Base-by-base conservation (phyloP, 371 early-diverging fungal species). In the Thermomucor indicae-seudaticae region DNA sequence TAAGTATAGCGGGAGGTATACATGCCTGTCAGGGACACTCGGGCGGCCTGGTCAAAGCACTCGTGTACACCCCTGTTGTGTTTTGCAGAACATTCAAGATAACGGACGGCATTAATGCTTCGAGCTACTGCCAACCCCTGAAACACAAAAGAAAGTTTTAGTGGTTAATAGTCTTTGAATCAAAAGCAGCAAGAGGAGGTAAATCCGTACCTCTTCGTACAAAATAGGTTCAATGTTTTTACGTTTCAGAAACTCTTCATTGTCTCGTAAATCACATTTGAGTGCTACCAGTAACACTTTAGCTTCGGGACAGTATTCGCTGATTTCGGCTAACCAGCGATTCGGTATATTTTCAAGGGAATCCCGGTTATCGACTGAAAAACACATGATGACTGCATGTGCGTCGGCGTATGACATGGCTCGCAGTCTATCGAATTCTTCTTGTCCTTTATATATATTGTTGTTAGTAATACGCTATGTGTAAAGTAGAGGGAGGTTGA, bases 401-500 rank as follows among this genome's bases (percentile, higher is more conserved):
- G 75, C 64, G 29, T 75, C 75, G 10, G 72, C 65, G 45, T 82
- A 83, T 8, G 73, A 72, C 27, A 82, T 43, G 12, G 72, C 48
- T 20, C 83, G 51, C 24, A 82, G 55, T 6, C 79, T 62, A 54
- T 81, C 83, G 65, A 77, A 80, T 41, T 77, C 82, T 62, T 86
- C 86, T 60, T 86, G 86, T 2, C 86, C 86, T 64, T 32, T 60
- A 22, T 32, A 14, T 5, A 45, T 19, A 34, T 14, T 17, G 14
- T 30, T n/a, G 41, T 35, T 19, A 31, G 14, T 19, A 37, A 37
- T 37, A 37, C 19, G 19, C 29, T 39, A 23, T 41, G 8, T 16
- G 6, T 29, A 4, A 6, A 40, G 23, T 4, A 42, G 19, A 17
- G 6, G 20, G 34, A 47, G 6, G 17, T n/a, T 29, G 12, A 8